Evolutionary conservation across 2,329 filamentous ascomycete genomes (phyloP).

Genomic region (Pezicula carpinea): DNA sequence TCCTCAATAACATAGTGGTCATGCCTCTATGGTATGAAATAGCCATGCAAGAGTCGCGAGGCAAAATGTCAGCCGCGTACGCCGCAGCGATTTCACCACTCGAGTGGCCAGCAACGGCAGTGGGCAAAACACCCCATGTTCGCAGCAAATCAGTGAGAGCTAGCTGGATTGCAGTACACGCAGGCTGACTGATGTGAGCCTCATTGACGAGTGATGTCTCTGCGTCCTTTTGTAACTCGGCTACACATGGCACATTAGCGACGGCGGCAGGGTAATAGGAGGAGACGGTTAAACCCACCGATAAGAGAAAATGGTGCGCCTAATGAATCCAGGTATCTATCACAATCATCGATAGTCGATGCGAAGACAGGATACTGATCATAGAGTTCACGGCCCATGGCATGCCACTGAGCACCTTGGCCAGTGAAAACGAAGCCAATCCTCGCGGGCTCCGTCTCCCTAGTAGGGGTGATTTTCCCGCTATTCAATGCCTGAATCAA

Average conservation of each 20-base stretch:
- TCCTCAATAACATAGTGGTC: not conserved
- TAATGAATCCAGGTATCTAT: slow-evolving; percentile 27
- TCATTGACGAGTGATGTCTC: slow-evolving; percentile 14
- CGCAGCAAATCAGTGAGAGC: slow-evolving; percentile 26
- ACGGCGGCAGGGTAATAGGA: not conserved
- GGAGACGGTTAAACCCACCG: slow-evolving; percentile 6
- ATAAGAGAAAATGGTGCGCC: slow-evolving; percentile 19
- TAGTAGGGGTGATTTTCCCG: slow-evolving; percentile 26
- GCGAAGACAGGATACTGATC: slow-evolving; percentile 18
- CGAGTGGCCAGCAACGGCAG: slow-evolving; percentile 25
- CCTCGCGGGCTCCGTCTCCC: slow-evolving; percentile 15
- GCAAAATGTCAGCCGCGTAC: slow-evolving; percentile 21
- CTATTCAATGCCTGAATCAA: slow-evolving; percentile 24
- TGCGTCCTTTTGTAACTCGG: slow-evolving; percentile 20
- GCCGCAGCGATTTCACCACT: slow-evolving; percentile 27
- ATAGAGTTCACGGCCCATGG: slow-evolving; percentile 22
- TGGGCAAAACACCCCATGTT: slow-evolving; percentile 15
- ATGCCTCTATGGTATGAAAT: slow-evolving; percentile 25
- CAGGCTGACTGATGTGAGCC: slow-evolving; percentile 28
- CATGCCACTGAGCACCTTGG: slow-evolving; percentile 24
- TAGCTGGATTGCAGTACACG: slow-evolving; percentile 32
- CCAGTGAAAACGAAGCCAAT: slow-evolving; percentile 25
- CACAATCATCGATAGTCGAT: slow-evolving; percentile 21
- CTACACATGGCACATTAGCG: slow-evolving; percentile 9
- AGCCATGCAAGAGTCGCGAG: slow-evolving; percentile 17